These are phyloP conservation scores for Astrothelium macrocarpum DNA, from an alignment of 495 filamentous ascomycete species.

Conservation along the genomic window DNA sequence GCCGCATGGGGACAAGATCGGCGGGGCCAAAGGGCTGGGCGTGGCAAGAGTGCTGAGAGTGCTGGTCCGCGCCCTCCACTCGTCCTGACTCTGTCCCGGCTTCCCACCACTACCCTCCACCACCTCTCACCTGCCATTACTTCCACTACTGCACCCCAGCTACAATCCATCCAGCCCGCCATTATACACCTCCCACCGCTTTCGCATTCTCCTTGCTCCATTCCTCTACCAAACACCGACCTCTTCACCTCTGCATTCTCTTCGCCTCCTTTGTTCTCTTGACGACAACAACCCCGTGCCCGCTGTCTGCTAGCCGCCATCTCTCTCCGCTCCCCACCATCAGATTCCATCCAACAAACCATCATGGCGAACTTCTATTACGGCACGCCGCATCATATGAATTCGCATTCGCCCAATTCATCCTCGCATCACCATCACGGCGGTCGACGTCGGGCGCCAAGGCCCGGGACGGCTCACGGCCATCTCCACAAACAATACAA, in stretches of 20 bases:
- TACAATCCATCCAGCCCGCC: not conserved
- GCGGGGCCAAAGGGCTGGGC: not conserved
- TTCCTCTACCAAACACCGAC: not conserved
- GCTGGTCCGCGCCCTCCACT: not conserved
- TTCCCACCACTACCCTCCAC: not conserved
- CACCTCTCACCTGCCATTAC: not conserved
- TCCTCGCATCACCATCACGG: slow-evolving; percentile 72
- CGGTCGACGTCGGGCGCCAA: slow-evolving; percentile 77
- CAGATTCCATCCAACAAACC: not conserved
- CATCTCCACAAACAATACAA: slow-evolving; percentile 68
- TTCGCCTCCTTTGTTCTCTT: not conserved
- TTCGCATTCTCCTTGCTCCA: not conserved
- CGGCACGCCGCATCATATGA: slow-evolving; percentile 28
- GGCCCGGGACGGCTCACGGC: slow-evolving; percentile 24
- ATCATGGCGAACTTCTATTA: slow-evolving; percentile 72
- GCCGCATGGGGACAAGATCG: not conserved
- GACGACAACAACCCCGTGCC: not conserved
- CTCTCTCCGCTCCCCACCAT: not conserved
- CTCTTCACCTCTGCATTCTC: not conserved
- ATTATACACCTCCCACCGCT: not conserved
- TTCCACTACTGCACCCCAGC: not conserved
- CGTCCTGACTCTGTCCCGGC: not conserved
- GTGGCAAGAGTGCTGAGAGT: not conserved
- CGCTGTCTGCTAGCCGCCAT: not conserved
- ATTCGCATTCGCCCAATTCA: slow-evolving; percentile 36